phyloP scores from a whole-genome alignment of 108 stramenopile species.

The Pseudonitzschia delicatissima region DNA sequence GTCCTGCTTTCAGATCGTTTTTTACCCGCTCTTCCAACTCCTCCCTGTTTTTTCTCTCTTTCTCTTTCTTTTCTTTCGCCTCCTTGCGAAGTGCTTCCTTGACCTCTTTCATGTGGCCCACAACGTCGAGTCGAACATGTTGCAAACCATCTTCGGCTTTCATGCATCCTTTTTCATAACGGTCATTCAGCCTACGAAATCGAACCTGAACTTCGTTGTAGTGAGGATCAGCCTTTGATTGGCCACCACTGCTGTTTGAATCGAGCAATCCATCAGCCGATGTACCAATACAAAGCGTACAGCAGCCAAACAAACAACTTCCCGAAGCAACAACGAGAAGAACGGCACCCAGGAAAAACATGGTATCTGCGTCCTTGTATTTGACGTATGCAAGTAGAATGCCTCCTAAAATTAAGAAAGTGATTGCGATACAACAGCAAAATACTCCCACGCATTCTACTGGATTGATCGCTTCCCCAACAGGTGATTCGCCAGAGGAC shows the following conservation, averaged over 20 bases:
- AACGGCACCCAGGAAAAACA: not conserved
- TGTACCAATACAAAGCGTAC: not conserved
- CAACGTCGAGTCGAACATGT: slow-evolving; percentile 12
- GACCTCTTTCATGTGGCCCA: slow-evolving; percentile 15
- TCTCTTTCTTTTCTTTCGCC: slow-evolving; percentile 15
- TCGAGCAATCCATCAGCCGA: not conserved
- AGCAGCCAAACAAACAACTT: slow-evolving; percentile 12
- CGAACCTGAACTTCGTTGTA: slow-evolving; percentile 10
- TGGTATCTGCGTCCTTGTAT: not conserved
- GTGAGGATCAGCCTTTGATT: not conserved
- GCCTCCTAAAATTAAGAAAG: not conserved
- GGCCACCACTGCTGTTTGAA: not conserved
- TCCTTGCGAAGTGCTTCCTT: slow-evolving; percentile 12
- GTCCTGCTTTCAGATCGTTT: slow-evolving; percentile 1
- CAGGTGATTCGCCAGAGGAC: not conserved
- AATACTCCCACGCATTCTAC: not conserved
- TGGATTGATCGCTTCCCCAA: not conserved
- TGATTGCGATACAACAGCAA: slow-evolving; percentile 6
- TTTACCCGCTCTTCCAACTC: slow-evolving; percentile 10
- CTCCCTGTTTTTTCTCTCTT: slow-evolving; percentile 6
- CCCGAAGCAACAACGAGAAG: not conserved
- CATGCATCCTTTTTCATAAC: slow-evolving; percentile 16
- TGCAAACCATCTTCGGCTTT: slow-evolving; percentile 1
- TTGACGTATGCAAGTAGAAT: not conserved
- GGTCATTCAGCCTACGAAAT: slow-evolving; percentile 14